Conservation (phyloP, 2,329 filamentous ascomycete species). For the Tricladium varicosporioides region DNA sequence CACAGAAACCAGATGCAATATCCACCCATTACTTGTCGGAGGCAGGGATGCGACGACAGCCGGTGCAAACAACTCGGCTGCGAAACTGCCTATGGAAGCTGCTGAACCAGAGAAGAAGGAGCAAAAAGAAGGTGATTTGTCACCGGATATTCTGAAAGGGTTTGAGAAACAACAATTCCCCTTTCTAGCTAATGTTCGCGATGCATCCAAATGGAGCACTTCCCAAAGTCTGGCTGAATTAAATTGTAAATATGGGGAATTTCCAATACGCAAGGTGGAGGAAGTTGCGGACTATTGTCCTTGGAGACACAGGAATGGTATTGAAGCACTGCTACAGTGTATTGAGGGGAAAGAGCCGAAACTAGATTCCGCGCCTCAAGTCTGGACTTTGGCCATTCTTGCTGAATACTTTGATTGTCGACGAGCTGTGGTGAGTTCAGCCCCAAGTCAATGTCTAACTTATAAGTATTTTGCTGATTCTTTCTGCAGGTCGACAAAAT, state of each 20-base stretch:
- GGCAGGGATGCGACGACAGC: slow-evolving; percentile 44
- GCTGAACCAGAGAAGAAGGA: neutral
- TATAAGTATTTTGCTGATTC: neutral
- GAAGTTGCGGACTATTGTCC: slow-evolving; percentile 58
- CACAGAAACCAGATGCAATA: slow-evolving; percentile 36
- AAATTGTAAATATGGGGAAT: too few relatives aligned
- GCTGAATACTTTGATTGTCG: slow-evolving; percentile 57
- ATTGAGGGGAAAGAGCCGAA: slow-evolving; percentile 53
- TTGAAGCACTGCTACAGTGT: slow-evolving; percentile 60
- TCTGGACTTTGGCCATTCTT: slow-evolving; percentile 65
- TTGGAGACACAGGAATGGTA: slow-evolving; percentile 59
- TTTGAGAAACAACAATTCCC: too few relatives aligned
- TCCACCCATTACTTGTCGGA: slow-evolving; percentile 41
- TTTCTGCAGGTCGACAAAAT: slow-evolving; percentile 41
- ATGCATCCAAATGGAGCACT: too few relatives aligned
- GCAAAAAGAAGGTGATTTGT: too few relatives aligned
- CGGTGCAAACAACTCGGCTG: neutral
- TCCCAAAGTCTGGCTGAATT: too few relatives aligned
- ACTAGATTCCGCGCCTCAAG: slow-evolving; percentile 62
- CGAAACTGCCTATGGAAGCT: neutral
- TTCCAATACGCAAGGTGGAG: neutral
- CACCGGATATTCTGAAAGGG: too few relatives aligned
- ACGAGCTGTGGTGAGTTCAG: slow-evolving; percentile 39
- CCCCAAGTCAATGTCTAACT: too few relatives aligned
- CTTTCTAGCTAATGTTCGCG: too few relatives aligned